Evolutionary conservation across 495 filamentous ascomycete species (phyloP).

Genomic region (Neurospora hispaniola): DNA sequence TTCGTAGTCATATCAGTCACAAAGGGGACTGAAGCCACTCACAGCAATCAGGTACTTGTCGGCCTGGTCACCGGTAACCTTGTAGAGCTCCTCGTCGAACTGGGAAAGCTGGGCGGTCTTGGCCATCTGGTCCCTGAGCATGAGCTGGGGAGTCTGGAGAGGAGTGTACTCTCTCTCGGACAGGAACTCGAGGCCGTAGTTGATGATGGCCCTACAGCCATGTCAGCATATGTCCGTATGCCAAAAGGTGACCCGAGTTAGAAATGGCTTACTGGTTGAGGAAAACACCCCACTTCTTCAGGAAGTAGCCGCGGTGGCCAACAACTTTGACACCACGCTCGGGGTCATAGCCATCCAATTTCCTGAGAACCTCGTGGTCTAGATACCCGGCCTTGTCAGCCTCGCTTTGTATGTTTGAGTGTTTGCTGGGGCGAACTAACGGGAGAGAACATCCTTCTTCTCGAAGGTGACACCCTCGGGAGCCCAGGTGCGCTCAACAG

Average conservation of each 20-base stretch:
- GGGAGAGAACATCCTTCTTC: slow-evolving; percentile 36
- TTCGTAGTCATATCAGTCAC: background rate
- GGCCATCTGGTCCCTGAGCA: slow-evolving; percentile 94
- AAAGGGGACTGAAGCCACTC: background rate
- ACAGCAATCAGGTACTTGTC: slow-evolving; percentile 89
- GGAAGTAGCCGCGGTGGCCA: slow-evolving; percentile 89
- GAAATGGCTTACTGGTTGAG: slow-evolving; percentile 35
- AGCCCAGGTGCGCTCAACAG: slow-evolving; percentile 62
- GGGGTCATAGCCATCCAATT: slow-evolving; percentile 85
- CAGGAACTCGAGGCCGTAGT: slow-evolving; percentile 88
- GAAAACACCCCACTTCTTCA: slow-evolving; percentile 85
- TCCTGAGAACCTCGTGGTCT: slow-evolving; percentile 87
- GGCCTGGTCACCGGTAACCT: slow-evolving; percentile 79
- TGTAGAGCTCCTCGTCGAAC: slow-evolving; percentile 96
- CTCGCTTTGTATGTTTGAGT: slow-evolving; percentile 24
- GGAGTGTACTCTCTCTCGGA: slow-evolving; percentile 67
- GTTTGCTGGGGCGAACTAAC: slow-evolving; percentile 19
- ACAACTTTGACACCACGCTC: slow-evolving; percentile 91
- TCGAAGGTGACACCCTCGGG: slow-evolving; percentile 60
- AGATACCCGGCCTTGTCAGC: background rate
- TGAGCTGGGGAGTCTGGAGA: slow-evolving; percentile 89
- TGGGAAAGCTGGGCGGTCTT: slow-evolving; percentile 96
- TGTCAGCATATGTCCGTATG: background rate
- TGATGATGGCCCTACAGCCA: slow-evolving; percentile 56
- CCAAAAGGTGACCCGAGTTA: background rate